Evolutionary conservation across 768 basidiomycete species (phyloP).

Genomic region (Coprinopsis sp.): DNA sequence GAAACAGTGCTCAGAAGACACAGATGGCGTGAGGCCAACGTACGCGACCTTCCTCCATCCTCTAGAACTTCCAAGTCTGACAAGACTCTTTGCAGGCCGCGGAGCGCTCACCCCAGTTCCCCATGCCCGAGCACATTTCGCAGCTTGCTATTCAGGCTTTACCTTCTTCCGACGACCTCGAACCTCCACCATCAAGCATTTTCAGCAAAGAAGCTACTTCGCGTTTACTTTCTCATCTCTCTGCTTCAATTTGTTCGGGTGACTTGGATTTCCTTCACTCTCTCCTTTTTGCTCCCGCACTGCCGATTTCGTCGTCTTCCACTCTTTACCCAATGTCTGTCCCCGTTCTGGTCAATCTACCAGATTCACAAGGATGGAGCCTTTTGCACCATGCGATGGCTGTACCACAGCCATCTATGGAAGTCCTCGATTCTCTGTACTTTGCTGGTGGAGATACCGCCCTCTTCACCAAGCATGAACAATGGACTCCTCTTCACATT

Average conservation of each 20-base stretch:
- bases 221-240: constrained; percentile 45
- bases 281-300: constrained; percentile 48
- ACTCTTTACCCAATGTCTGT: constrained; percentile 42
- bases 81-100: constrained; percentile 27
- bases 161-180: constrained; percentile 32
- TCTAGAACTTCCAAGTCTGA: constrained; percentile 10
- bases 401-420: constrained; percentile 51
- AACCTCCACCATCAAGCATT: constrained; percentile 35
- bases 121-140: constrained; percentile 32
- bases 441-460: constrained; percentile 73
- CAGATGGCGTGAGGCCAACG: constrained; percentile 57
- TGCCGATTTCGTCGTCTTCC: constrained; percentile 33
- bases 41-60: constrained; percentile 24
- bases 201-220: constrained; percentile 40
- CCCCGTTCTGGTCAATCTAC: constrained; percentile 61
- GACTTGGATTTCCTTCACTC: constrained; percentile 50
- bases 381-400: constrained; percentile 58
- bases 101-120: constrained; percentile 33
- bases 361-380: constrained; percentile 68
- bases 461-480: constrained; percentile 59
- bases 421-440: constrained; percentile 66
- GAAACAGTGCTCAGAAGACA: constrained; percentile 60
- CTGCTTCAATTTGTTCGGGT: constrained; percentile 46
- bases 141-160: constrained; percentile 36
- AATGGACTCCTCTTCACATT: constrained; percentile 66